These are phyloP conservation scores for Aureobasidium sp. DNA, from an alignment of 2,329 filamentous ascomycete genomes.

Conservation along the genomic window DNA sequence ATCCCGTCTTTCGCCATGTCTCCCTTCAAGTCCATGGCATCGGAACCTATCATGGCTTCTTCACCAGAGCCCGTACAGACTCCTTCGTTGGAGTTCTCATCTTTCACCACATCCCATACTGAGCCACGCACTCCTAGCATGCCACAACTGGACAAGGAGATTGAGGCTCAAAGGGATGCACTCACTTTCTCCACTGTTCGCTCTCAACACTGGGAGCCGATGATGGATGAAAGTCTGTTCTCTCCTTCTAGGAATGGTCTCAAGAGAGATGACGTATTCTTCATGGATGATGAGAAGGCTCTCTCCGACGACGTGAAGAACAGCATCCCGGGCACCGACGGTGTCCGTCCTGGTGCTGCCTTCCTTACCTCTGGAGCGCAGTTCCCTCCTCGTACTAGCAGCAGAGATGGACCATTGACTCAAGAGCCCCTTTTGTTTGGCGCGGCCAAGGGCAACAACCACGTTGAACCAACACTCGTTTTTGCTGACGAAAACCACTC, in stretches of 20 bases:
- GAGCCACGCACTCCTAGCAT: constrained; percentile 8
- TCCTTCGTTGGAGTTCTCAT: constrained; percentile 14
- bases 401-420: neutral
- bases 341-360: neutral
- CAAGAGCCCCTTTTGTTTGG: constrained; percentile 15
- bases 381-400: constrained; percentile 4
- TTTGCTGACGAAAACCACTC: constrained; percentile 15
- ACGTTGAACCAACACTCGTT: constrained; percentile 16
- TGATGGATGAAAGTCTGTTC: constrained; percentile 1
- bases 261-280: neutral
- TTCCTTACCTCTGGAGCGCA: constrained; percentile 1
- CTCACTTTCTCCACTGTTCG: constrained; percentile 34
- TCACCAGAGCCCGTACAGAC: neutral
- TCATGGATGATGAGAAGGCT: neutral
- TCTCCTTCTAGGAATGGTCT: neutral
- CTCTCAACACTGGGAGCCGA: constrained; percentile 31
- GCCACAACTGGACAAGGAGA: neutral
- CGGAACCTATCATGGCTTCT: neutral
- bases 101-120: constrained; percentile 11
- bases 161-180: neutral
- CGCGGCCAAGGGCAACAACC: constrained; percentile 12
- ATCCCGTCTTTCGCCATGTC: neutral
- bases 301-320: neutral
- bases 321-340: constrained; percentile 3
- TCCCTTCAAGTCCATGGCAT: neutral